Evolutionary conservation across 2,329 filamentous ascomycete genomes (phyloP).

Genomic region (Fusarium hainanense): DNA sequence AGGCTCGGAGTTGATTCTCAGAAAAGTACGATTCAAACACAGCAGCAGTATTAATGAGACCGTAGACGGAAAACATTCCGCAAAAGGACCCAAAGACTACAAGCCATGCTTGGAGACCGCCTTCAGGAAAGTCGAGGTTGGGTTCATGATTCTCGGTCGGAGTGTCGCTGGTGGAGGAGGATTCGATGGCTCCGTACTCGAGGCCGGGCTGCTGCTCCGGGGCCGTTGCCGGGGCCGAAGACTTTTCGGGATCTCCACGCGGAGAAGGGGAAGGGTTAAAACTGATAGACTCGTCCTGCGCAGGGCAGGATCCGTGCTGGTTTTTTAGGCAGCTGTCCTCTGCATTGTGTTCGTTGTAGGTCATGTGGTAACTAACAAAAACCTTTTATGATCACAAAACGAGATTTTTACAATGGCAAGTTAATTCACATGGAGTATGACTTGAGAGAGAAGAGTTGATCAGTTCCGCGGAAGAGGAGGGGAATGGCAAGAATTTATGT

Average conservation of each 20-base stretch:
- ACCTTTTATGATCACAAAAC: slow-evolving; percentile 11
- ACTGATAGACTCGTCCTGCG: slow-evolving; percentile 23
- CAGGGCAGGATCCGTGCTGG: slow-evolving; percentile 25
- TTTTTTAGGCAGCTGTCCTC: slow-evolving; percentile 48
- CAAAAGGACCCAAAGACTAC: slow-evolving; percentile 78
- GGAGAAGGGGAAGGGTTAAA: neutral
- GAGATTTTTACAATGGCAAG: neutral
- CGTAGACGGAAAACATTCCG: slow-evolving; percentile 72
- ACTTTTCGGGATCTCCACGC: slow-evolving; percentile 20
- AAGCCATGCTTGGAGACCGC: slow-evolving; percentile 73
- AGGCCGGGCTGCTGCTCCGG: slow-evolving; percentile 16
- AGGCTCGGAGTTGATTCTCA: slow-evolving; percentile 74
- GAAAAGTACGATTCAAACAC: slow-evolving; percentile 79
- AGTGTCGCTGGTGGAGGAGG: neutral
- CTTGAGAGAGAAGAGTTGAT: neutral
- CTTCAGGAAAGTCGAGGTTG: slow-evolving; percentile 58
- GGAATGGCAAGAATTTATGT: slow-evolving; percentile 17
- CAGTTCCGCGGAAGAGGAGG: neutral
- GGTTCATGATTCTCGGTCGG: neutral
- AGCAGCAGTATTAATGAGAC: slow-evolving; percentile 69
- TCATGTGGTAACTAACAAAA: slow-evolving; percentile 22
- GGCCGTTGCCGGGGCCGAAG: slow-evolving; percentile 1
- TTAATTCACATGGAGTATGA: slow-evolving; percentile 2
- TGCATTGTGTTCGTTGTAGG: slow-evolving; percentile 42
- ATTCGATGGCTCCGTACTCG: slow-evolving; percentile 21